These are phyloP conservation scores for Rosa hybrid DNA, from an alignment of 331 rosid species.

Conservation along the genomic window DNA sequence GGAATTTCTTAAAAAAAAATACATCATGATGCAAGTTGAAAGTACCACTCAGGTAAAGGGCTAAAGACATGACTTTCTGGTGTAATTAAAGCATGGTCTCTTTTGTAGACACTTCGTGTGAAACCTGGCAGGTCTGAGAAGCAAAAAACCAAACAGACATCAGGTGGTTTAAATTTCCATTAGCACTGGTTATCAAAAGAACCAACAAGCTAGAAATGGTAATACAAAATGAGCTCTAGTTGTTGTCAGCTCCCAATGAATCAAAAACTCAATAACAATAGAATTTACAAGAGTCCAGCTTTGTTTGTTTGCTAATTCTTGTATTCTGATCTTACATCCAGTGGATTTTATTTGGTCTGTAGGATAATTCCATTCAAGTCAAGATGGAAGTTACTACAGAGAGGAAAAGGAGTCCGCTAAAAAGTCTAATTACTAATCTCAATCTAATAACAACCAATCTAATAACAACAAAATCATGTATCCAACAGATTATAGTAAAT, in stretches of 20 bases:
- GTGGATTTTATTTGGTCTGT: neutral
- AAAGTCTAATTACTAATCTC: neutral
- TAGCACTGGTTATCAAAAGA: neutral
- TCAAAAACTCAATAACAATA: neutral
- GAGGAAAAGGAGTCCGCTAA: neutral
- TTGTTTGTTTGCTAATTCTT: neutral
- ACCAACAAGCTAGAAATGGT: neutral
- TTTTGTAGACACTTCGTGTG: constrained; percentile 87
- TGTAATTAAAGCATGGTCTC: constrained; percentile 80
- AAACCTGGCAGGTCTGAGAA: constrained; percentile 89
- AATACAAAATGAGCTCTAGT: neutral
- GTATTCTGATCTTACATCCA: neutral
- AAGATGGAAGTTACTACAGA: neutral
- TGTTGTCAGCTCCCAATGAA: neutral
- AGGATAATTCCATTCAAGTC: neutral
- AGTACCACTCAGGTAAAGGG: constrained; percentile 85
- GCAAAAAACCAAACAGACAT: constrained; percentile 21
- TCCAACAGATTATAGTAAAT: neutral
- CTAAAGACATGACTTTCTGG: constrained; percentile 94
- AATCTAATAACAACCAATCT: neutral
- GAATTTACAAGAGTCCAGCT: neutral
- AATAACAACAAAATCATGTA: neutral
- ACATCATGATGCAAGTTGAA: constrained; percentile 20
- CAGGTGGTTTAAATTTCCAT: constrained; percentile 6
- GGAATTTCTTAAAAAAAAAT: constrained; percentile 23